Evolutionary conservation across 1,284 basidiomycete genomes (phyloP).

Genomic region (Phenoliferia sp.): DNA sequence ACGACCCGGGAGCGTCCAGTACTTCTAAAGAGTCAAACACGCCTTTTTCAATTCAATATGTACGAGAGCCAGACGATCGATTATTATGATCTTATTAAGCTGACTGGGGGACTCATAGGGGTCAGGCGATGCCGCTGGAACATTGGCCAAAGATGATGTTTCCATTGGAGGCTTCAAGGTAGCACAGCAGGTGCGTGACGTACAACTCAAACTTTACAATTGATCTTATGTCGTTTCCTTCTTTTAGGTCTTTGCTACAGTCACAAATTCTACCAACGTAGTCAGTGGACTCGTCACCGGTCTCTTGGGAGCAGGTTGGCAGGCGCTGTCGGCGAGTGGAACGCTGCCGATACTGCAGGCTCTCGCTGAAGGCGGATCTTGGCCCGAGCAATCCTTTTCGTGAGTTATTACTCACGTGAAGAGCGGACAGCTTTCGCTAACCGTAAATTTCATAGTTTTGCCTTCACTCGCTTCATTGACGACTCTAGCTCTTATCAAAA

Average conservation of each 20-base stretch:
- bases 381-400: neutral
- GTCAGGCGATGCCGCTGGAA: constrained; percentile 62
- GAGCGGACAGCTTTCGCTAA: too few species aligned
- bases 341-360: neutral
- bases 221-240: neutral
- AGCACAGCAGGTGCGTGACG: neutral
- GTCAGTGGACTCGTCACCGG: constrained; percentile 26
- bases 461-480: constrained; percentile 46
- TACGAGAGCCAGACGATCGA: too few species aligned
- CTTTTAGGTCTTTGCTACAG: constrained; percentile 41
- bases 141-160: constrained; percentile 64
- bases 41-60: neutral
- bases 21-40: constrained; percentile 22
- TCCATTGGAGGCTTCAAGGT: constrained; percentile 70
- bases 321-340: neutral
- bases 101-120: constrained; percentile 50
- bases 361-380: neutral
- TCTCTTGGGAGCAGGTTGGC: neutral
- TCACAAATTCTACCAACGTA: constrained; percentile 33
- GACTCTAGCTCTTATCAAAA: constrained; percentile 49
- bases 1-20: constrained; percentile 26
- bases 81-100: too few species aligned
- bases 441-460: neutral
- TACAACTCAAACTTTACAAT: neutral
- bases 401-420: neutral